Conservation (phyloP, 2,329 filamentous ascomycete genomes). For the Tolypocladium cylindrosporum region DNA sequence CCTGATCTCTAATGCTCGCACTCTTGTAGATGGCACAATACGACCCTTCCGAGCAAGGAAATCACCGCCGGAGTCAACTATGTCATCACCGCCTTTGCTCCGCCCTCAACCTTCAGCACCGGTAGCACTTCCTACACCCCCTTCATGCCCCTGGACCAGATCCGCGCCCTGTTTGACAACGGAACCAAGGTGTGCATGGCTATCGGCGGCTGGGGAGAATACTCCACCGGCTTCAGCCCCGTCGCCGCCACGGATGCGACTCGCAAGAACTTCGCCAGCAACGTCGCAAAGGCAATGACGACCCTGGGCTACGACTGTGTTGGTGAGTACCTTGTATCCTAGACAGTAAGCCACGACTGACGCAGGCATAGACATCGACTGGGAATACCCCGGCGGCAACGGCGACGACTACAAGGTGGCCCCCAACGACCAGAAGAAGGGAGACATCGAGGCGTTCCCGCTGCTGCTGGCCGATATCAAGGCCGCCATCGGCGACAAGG, state of each 20-base stretch:
- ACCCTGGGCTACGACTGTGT: constrained; percentile 50
- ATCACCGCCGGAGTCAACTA: constrained; percentile 38
- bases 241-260: constrained; percentile 36
- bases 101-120: constrained; percentile 37
- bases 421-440: constrained; percentile 47
- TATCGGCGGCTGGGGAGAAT: constrained; percentile 53
- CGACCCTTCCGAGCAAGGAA: constrained; percentile 22
- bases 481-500: constrained; percentile 44
- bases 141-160: constrained; percentile 39
- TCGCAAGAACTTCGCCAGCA: constrained; percentile 44
- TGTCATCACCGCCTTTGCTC: constrained; percentile 45
- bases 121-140: constrained; percentile 33
- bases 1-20: neutral
- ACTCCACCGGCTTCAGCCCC: constrained; percentile 43
- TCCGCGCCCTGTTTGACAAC: constrained; percentile 41
- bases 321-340: constrained; percentile 23
- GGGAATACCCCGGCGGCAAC: constrained; percentile 55
- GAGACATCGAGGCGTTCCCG: constrained; percentile 53
- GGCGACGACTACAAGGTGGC: constrained; percentile 56
- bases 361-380: constrained; percentile 48
- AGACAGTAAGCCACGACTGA: neutral
- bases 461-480: constrained; percentile 50
- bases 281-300: constrained; percentile 43
- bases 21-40: constrained; percentile 27
- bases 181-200: constrained; percentile 52